Evolutionary conservation across 352 stramenopile genomes (phyloP), one percentile per base, ranked within the genome.

Genomic region (Thalassiosira mediterranea): DNA sequence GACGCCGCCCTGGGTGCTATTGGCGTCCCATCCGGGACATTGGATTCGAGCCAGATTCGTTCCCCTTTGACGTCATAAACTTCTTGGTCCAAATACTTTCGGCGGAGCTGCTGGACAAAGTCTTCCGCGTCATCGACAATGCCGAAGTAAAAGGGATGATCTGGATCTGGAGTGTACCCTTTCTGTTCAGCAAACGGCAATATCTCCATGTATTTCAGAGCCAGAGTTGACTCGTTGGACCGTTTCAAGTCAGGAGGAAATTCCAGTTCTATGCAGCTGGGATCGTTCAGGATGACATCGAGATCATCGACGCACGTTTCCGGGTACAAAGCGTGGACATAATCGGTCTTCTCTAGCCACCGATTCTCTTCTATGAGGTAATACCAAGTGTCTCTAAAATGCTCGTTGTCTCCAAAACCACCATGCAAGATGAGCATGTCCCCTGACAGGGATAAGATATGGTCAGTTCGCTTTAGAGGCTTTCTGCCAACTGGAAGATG

Each of bases 381-480:
- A 72, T 97, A 93, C 96, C 96, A 98, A 15, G 94, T 97, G 73
- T 98, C 96, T 44, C 96, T 90, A 73, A 96, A 98, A 78, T 96
- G 95, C 69, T 95, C 92, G 64, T 98, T 98, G 72, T 94, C 91
- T 38, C 94, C 78, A 78, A 96, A 98, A 0, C 96, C 96, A 11
- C 96, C 95, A 58, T 98, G 94, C 0, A 98, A 69, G 5, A 98
- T 60, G n/a, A 98, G 93, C 0, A 97, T 78, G 47, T 96, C 81
- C 28, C 67, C 75, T 37, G 84, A 46, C 44, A 83, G 84, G 1
- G 98, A 76, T 5, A 98, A 76, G 19, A 85, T 90, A 31, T 96
- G 90, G 49, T 97, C 93, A 17, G 94, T 90, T 40, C 96, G 85
- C 31, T 90, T 65, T n/a, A 83, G 68, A 8, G 94, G 95, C 31